Evolutionary conservation across 805 yeast species (phyloP), one percentile per base, ranked within the genome.

Genomic region (Yamadazyma ubonensis): DNA sequence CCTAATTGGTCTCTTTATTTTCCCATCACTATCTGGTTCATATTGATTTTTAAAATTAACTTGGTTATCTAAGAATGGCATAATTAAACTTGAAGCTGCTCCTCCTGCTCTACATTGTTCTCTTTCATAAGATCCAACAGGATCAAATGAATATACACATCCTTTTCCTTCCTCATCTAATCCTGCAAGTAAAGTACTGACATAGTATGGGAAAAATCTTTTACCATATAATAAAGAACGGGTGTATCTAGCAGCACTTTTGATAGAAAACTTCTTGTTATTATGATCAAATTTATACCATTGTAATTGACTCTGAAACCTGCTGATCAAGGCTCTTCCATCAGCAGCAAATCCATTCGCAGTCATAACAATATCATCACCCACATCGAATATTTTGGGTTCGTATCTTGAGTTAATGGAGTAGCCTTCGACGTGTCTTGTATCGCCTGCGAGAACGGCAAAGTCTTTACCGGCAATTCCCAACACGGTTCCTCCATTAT

Each of bases 81-180:
- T 89, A 51, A 93, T 89, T 66, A 93, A 76, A 48, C 89, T 79
- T 1, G 97, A 93, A 20, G 98, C 98, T 10, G 97, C 93, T 30
- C 99, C 99, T 49, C 96, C 97, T 2, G 98, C 98, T 57, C 97
- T 79, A 66, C 96, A 88, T 59, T 90, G 96, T 62, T 90, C 97
- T 55, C 96, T 80, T 67, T 93, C 98, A 60, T 93, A 93, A 2
- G 96, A 88, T 3, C 99, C 99, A 42, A 93, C 96, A 1, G 98
- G 98, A 61, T 93, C 99, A 61, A 87, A 93, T 10, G 98, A 90
- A 63, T 86, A 93, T 26, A 93, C 87, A 2, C 96, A 88, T 28
- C 99, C 99, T 53, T 83, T 83, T 9, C 99, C 99, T 42, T 83
- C 81, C 39, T 79, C 84, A 57, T 89, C 97, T 48, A 93, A 72